Base-by-base conservation (phyloP, 2,329 filamentous ascomycete genomes). In the Ophiostoma ulmi region DNA sequence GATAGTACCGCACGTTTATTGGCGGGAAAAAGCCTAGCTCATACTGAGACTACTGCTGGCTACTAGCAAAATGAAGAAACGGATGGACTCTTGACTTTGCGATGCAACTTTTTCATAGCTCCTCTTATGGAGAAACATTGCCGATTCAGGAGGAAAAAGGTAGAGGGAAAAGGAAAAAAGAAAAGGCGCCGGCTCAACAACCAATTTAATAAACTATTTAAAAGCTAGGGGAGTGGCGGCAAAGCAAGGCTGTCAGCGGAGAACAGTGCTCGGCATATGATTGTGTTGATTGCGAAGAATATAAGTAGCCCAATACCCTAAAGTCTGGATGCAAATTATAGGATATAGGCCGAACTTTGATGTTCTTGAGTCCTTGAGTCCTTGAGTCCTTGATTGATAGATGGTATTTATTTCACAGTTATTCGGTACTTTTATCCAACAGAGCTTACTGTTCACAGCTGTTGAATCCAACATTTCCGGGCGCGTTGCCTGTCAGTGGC, bases 1-100 rank as follows among this genome's bases (percentile, higher is more conserved):
- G 66, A 26, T 41, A 66, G 68, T 68, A 14, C 38, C 20, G 55
- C 35, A 14, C 52, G 55, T 35, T 35, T n/a, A 68, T 71, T 71
- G 70, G 70, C 66, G 70, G 66, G 41, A 65, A 68, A 64, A 39
- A 55, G 14, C 44, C 36, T 64, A 63, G 58, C 58, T 35, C 22
- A 35, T 14, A 13, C n/a, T 3, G 20, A 10, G 17, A 14, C 13
- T 17, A 14, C 20, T n/a, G 38, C 38, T 39, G 38, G 38, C 38
- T 39, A 39, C 11, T 44, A 44, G 41, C 41, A 14, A 17, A 14
- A 17, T 44, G 41, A 61, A 61, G 26, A 61, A 17, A 35, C 58
- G 35, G 26, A 22, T 26, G 13, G 44, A 2, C 6, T 52, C 20
- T 52, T 17, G 44, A 52, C 44, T 52, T 41, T 41, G 44, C 44